Evolutionary conservation across 2,329 filamentous ascomycete genomes (phyloP), one percentile per base, ranked within the genome.

Genomic region (Neonectria magnoliae): DNA sequence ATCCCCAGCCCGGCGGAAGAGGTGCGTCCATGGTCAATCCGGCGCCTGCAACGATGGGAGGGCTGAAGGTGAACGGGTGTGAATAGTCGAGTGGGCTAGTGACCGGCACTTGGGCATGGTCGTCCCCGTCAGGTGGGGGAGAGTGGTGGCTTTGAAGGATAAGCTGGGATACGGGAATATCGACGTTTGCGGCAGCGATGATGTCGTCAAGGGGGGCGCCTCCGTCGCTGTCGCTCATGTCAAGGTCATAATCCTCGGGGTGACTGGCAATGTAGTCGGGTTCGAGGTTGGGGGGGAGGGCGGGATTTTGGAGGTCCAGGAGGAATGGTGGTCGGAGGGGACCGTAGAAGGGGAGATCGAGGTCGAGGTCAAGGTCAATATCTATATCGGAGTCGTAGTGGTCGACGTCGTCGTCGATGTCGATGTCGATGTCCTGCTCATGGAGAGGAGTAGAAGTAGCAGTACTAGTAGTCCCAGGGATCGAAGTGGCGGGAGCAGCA

Each of bases 211-310:
- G 59, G 36, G 74, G 69, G 54, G 69, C 76, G 48, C 78, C 77
- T 29, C 76, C 75, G 57, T 80, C 77, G 58, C 71, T 75, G 22
- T 79, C 78, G 70, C 74, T 78, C 76, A 80, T 76, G 38, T 74
- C 75, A 36, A 76, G 60, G 41, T 79, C 77, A 66, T 76, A 67
- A 33, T 75, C 72, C 31, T 68, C 61, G 20, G 68, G 64, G 14
- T 71, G 63, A 44, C 60, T 58, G 41, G 52, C 31, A 41, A 58
- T 56, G 38, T 63, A 55, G 64, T 66, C 60, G 29, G 57, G 20
- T 33, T 66, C 16, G 27, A 60, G 36, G 57, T 66, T 20, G 50
- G 50, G 45, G 61, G 66, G 57, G 45, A 51, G 53, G 57, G 47
- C 22, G 52, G 66, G 47, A 31, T 29, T 51, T 47, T 51, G 52